Base-by-base conservation (phyloP, 108 stramenopile genomes). In the Hondaea fermentalgiana region DNA sequence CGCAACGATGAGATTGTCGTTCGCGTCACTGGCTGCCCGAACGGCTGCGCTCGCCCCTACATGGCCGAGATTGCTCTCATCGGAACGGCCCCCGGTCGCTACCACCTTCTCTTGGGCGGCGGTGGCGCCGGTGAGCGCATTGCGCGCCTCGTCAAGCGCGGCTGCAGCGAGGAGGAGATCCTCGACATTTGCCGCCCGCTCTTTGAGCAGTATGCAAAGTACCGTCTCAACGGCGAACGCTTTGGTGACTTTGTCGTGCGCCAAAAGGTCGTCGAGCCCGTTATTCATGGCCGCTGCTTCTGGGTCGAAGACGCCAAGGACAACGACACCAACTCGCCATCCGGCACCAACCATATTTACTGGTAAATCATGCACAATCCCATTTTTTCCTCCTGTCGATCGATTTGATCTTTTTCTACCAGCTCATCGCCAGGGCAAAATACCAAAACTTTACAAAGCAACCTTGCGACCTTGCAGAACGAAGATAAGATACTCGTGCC, bases 11-110 rank as follows among this genome's bases (percentile, higher is more conserved):
- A 98, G 91, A 96, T 98, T 72, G 91, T 98, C 60, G 96, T 98
- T 87, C 96, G 98, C 43, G 98, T 98, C 97, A 98, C 98, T 8
- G 98, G 98, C 47, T 99, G 98, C 94, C 98, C 98, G 53, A 99
- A 99, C 91, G 98, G 98, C 29, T 99, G 98, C 88, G 98, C 97
- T 10, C 92, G 98, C 17, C 98, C 98, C 5, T 98, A 98, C 96
- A 98, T 99, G 98, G 98, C 98, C 51, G 98, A 99, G 92, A 90
- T 99, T 42, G 98, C 97, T 29, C 97, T 98, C 90, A 97, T 99
- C 21, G 98, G 98, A 25, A 98, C 98, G 90, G 97, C 97, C 57
- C 94, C 97, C 43, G 96, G 97, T 90, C 93, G 88, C 60, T 99
- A 99, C 93, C 96, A 98, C 89, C 76, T 99, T 4, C 98, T 97